Evolutionary conservation across 768 basidiomycete genomes (phyloP), one percentile per base, ranked within the genome.

Genomic region (Cyclocybe aegerita): DNA sequence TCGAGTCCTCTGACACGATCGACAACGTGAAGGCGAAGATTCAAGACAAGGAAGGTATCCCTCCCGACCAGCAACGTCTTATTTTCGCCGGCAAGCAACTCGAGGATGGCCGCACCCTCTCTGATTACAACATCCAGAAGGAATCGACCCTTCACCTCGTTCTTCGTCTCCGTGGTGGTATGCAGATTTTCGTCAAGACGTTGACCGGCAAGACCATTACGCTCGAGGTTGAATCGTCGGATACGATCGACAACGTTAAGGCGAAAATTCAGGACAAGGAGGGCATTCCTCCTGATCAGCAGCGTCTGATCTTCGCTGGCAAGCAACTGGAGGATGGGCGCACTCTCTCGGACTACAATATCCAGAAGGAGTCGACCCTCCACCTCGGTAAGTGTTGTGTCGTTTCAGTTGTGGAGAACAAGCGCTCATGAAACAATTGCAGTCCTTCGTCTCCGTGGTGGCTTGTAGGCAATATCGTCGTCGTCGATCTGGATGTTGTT

Each of bases 261-360:
- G 74, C 79, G 12, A 86, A 85, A 72, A 86, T 86, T 50, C 85
- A 86, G 65, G 85, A 86, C 70, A 87, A 87, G 76, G 86, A 86
- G 55, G 85, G 81, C 4, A 67, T 71, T 43, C 67, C 68, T 15
- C 68, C 70, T 39, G 67, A 71, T 57, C 67, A 67, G 46, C 29
- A 72, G 82, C 46, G 88, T 81, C 52, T 91, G 52, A 89, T 85
- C 69, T 93, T 92, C 60, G 90, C 90, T 46, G 90, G 91, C 36
- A 92, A 93, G 76, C 90, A 92, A 65, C 72, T 92, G 15, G 90
- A 93, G 64, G 91, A 93, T 52, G 91, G 90, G 4, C 84, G 90
- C 41, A 93, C 90, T 0, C 76, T 91, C 4, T 78, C 80, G 0
- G 82, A 85, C 53, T 84, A 85, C 60, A 83, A 84, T 60, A 84